Evolutionary conservation across 1,284 basidiomycete species (phyloP), one percentile per base, ranked within the genome.

Genomic region (Phenoliferia sp.): DNA sequence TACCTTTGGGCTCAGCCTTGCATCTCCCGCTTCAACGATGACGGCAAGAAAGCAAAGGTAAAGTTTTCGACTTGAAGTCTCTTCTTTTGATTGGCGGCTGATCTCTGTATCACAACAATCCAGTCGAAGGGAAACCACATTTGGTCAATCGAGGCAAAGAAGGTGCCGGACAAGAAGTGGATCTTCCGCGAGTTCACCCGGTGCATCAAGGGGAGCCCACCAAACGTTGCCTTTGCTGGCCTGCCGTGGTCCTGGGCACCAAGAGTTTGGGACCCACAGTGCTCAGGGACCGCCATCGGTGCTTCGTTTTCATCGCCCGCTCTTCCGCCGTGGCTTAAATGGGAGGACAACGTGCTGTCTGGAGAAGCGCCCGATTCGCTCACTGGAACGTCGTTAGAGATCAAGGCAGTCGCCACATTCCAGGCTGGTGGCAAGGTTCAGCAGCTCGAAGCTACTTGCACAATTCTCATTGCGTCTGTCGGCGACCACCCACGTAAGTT

Each of bases 11-110:
- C 89, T 83, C 84, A 85, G 73, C 89, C 90, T 31, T 90, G 90
- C 77, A 99, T 99, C 77, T 90, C 94, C 57, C 90, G 96, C 33
- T 99, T 95, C 84, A 99, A 99, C 79, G 94, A 98, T 77, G 96
- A 99, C 79, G 96, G 94, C 39, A 97, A 97, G 80, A 99, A 99
- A 82, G 92, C 94, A 36, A 99, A 99, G 81, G 76, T 72, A 50
- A n/a, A n/a, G n/a, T n/a, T n/a, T n/a, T n/a, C n/a, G n/a, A n/a
- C 59, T 65, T 56, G 10, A 10, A 17, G 10, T 22, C 44, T 15
- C 32, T 44, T 22, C 3, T 36, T 32, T 35, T 6, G 6, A 15
- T 10, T 3, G 10, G 10, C 1, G 17, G 54, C 29, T 35, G 3
- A 12, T n/a, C n/a, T n/a, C n/a, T n/a, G n/a, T n/a, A n/a, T n/a